Conservation (phyloP, 139 green algal species). For the Yamagishiella unicocca region DNA sequence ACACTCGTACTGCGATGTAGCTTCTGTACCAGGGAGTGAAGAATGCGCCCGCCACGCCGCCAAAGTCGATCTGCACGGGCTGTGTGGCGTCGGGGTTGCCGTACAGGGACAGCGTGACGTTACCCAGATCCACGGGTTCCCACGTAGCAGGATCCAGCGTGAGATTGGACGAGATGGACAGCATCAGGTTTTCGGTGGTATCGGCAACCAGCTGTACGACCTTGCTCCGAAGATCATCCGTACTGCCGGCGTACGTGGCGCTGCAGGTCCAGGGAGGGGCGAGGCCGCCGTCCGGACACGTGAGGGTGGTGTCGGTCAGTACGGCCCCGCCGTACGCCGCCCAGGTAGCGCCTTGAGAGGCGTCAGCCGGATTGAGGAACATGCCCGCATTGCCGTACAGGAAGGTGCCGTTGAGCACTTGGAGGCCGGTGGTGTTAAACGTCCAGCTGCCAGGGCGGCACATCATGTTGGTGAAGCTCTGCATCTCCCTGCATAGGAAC, state of each 20-base stretch:
- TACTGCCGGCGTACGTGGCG: neutral
- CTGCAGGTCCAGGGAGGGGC: neutral
- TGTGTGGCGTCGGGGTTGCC: neutral
- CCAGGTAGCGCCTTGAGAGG: neutral
- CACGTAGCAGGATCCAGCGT: neutral
- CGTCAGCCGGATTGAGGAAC: neutral
- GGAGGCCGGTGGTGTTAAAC: neutral
- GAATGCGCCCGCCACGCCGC: neutral
- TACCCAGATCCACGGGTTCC: neutral
- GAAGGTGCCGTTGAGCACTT: constrained; percentile 5
- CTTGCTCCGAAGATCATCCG: neutral
- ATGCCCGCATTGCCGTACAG: constrained; percentile 21
- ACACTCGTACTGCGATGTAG: neutral
- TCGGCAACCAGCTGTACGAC: neutral
- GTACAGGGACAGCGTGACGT: neutral
- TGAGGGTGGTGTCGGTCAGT: neutral
- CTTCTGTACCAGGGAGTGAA: neutral
- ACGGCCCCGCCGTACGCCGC: neutral
- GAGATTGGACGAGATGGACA: neutral
- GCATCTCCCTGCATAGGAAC: neutral
- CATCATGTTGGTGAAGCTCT: neutral
- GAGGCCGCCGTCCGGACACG: neutral
- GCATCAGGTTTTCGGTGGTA: neutral
- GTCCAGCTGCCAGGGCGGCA: neutral
- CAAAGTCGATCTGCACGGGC: neutral